These are phyloP conservation scores for Fraxinus sp. DNA, from an alignment of 305 asterid species.

Conservation along the genomic window DNA sequence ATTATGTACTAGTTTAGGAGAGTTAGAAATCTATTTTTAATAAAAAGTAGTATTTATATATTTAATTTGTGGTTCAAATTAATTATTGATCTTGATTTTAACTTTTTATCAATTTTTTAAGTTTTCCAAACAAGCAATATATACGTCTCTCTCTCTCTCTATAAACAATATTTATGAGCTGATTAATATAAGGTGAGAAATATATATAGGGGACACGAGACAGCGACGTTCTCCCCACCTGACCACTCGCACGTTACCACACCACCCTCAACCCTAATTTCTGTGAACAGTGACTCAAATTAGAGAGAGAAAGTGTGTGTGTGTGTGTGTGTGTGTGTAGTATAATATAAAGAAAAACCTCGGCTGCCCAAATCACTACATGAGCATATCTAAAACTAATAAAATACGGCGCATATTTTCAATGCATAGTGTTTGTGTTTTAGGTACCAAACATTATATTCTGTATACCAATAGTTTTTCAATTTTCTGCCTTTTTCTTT, in stretches of 20 bases:
- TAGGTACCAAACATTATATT: neutral
- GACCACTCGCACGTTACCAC: constrained; percentile 13
- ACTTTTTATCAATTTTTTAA: no score
- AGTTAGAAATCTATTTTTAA: no score
- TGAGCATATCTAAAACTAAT: neutral
- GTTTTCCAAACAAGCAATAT: no score
- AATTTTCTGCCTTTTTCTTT: neutral
- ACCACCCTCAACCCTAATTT: constrained; percentile 9
- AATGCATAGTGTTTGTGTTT: neutral
- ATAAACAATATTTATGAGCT: no score
- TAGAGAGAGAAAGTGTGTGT: neutral
- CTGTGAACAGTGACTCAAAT: neutral
- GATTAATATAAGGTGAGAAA: neutral
- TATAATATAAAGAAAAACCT: neutral
- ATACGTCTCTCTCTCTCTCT: no score
- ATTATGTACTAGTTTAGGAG: neutral
- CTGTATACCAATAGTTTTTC: neutral
- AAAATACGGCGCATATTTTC: neutral
- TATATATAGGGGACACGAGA: neutral
- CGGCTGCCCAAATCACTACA: neutral
- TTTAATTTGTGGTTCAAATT: no score
- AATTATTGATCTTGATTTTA: no score
- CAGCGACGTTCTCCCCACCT: constrained; percentile 14
- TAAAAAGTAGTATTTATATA: no score
- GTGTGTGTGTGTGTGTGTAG: no score